phyloP scores from a whole-genome alignment of 768 basidiomycete genomes.

The Phanerochaete sordida region DNA sequence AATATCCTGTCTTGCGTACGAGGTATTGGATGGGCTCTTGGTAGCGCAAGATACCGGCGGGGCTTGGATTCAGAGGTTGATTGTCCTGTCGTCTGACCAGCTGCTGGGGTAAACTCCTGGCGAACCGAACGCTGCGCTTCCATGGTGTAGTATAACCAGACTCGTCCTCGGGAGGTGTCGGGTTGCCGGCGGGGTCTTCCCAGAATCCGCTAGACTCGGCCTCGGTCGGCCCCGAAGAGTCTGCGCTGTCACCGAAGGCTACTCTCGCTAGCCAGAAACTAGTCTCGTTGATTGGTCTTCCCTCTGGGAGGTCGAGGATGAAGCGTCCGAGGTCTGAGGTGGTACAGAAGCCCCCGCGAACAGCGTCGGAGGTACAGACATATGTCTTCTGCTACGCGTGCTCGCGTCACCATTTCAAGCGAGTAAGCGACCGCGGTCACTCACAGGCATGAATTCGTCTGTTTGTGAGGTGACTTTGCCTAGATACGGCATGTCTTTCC shows the following conservation, averaged over 20 bases:
- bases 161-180: constrained; percentile 46
- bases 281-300: constrained; percentile 62
- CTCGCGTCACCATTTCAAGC: constrained; percentile 15
- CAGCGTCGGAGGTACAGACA: constrained; percentile 84
- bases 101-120: constrained; percentile 32
- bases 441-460: constrained; percentile 63
- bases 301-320: constrained; percentile 73
- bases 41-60: constrained; percentile 52
- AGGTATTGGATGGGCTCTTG: constrained; percentile 74
- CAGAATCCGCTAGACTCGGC: constrained; percentile 38
- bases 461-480: constrained; percentile 61
- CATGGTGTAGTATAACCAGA: constrained; percentile 49
- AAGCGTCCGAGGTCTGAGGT: constrained; percentile 78
- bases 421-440: constrained; percentile 23
- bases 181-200: constrained; percentile 59
- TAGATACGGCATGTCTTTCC: constrained; percentile 82
- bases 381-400: constrained; percentile 76
- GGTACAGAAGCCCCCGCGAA: constrained; percentile 68
- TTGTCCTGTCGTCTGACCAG: constrained; percentile 20
- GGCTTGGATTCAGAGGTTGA: constrained; percentile 40
- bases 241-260: constrained; percentile 37
- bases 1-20: constrained; percentile 88
- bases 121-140: constrained; percentile 30
- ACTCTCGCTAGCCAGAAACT: constrained; percentile 88
- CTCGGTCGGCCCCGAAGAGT: constrained; percentile 21